Base-by-base conservation (phyloP, 1,284 basidiomycete genomes). In the Uromyces viciae-fabae region DNA sequence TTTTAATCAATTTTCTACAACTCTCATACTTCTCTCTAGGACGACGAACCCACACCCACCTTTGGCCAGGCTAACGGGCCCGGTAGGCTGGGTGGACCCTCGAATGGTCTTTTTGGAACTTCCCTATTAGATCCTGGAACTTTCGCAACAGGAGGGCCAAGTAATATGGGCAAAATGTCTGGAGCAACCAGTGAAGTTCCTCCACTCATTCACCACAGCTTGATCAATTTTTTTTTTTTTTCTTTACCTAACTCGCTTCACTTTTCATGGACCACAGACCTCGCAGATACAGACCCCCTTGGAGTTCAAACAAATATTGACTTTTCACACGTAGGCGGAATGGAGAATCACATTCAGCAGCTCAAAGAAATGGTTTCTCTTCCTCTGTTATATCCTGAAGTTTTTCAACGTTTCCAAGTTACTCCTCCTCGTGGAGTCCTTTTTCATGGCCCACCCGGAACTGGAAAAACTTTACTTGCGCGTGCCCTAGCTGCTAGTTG, bases 291-390 rank as follows among this genome's bases (percentile, higher is more conserved):
- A 2, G 97, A 99, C 86, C 97, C 97, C 3, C 89, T 99, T 14
- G 95, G 95, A 25, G 93, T 97, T 8, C 94, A 96, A 84, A 91
- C 92, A 85, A 94, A 94, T 83, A 92, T 99, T 31, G 95, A 94
- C 0, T 99, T 99, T 85, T 93, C 95, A 85, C 93, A 95, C 86
- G 94, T 99, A n/a, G 97, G 97, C 46, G 97, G 97, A 5, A 88
- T 99, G 54, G 95, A 98, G 84, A 91, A 93, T 81, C 96, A 99
- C 85, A 97, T 99, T 83, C 95, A 97, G 85, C 93, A 95, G 46
- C 88, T 99, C 82, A 99, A 98, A 87, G 97, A 99, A 86, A 99
- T 99, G 97, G 98, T 98, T 0, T 89, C 96, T 28, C 89, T 99
- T 0, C 97, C 97, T 0, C 88, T 99, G 0, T 88, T 98, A 8